Evolutionary conservation across 495 filamentous ascomycete genomes (phyloP).

Genomic region (Aspergillus funiculosus): DNA sequence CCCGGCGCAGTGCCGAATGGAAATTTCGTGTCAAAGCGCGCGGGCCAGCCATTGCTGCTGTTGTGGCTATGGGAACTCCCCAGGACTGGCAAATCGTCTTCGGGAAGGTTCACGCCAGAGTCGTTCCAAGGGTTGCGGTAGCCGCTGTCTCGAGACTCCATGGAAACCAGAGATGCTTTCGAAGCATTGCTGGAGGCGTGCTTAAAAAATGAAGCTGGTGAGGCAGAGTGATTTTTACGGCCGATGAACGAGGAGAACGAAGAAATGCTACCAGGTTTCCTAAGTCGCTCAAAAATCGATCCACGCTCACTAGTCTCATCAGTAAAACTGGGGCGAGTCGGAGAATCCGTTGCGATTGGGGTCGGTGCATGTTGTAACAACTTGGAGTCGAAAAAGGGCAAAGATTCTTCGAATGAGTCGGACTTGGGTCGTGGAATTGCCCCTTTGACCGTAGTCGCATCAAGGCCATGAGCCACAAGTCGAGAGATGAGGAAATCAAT

Average conservation of each 20-base stretch:
- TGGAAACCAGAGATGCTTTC: conserved; percentile 86
- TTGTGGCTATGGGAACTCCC: conserved; percentile 51
- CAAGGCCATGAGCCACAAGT: conserved; percentile 76
- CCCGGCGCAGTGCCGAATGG: conserved; percentile 65
- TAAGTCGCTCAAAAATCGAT: conserved; percentile 80
- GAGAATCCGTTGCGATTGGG: conserved; percentile 74
- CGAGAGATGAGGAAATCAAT: conserved; percentile 87
- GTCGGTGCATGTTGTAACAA: conserved; percentile 84
- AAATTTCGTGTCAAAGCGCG: conserved; percentile 57
- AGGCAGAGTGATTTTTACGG: conserved; percentile 86
- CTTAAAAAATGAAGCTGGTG: conserved; percentile 81
- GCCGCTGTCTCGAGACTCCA: conserved; percentile 86
- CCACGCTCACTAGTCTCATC: conserved; percentile 75
- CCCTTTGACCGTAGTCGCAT: conserved; percentile 81
- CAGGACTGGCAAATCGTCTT: conserved; percentile 69
- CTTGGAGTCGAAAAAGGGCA: conserved; percentile 95
- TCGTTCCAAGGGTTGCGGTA: conserved; percentile 98
- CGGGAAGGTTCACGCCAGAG: conserved; percentile 84
- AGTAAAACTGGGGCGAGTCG: conserved; percentile 67
- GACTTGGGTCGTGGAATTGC: conserved; percentile 94
- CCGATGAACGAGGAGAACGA: conserved; percentile 89
- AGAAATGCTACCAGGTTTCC: conserved; percentile 88
- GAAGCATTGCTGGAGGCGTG: conserved; percentile 89
- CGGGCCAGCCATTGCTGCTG: conserved; percentile 60
- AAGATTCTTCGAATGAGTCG: conserved; percentile 94